Percentiles rank a stretch among this genome's conserved stretches.
Evolutionary conservation across 2,329 filamentous ascomycete species (phyloP).

Genomic region (Aspergillus sp.): DNA sequence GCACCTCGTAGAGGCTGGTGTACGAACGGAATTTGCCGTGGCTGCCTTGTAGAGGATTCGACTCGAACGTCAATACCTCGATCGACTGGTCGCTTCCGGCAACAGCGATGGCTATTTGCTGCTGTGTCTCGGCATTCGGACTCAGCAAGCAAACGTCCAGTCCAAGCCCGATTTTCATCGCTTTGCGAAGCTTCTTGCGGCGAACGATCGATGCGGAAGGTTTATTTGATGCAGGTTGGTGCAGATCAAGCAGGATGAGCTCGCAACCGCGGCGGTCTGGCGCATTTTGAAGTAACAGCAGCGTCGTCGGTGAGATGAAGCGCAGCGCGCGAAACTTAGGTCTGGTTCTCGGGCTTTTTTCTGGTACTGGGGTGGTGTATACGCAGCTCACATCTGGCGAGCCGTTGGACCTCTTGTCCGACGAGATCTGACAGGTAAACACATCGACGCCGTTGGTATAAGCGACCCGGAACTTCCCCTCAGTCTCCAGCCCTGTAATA

Average conservation of each 20-base stretch:
- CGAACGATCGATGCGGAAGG: constrained; percentile 47
- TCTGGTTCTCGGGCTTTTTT: constrained; percentile 32
- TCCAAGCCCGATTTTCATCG: constrained; percentile 72
- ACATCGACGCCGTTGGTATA: constrained; percentile 79
- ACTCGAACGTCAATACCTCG: constrained; percentile 74
- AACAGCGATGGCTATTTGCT: constrained; percentile 78
- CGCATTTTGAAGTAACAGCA: constrained; percentile 58
- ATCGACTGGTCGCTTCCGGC: constrained; percentile 79
- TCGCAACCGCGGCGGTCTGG: constrained; percentile 56
- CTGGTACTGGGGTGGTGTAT: constrained; percentile 42
- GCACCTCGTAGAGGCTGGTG: constrained; percentile 55
- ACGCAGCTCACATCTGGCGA: constrained; percentile 35
- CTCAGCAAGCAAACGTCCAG: constrained; percentile 73
- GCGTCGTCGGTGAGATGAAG: constrained; percentile 54
- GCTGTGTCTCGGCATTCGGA: constrained; percentile 58
- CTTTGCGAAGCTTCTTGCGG: constrained; percentile 62
- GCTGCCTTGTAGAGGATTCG: constrained; percentile 44
- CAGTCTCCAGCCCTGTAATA: constrained; percentile 33
- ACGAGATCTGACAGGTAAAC: constrained; percentile 62
- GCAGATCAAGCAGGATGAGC: constrained; percentile 48
- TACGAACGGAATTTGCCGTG: constrained; percentile 52
- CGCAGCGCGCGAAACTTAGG: constrained; percentile 57
- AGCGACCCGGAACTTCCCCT: constrained; percentile 63
- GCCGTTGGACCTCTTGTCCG: constrained; percentile 47
- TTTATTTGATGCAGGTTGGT: constrained; percentile 11